phyloP scores from a whole-genome alignment of 192 early-diverging fungal genomes.

The Coemansia sp. region DNA sequence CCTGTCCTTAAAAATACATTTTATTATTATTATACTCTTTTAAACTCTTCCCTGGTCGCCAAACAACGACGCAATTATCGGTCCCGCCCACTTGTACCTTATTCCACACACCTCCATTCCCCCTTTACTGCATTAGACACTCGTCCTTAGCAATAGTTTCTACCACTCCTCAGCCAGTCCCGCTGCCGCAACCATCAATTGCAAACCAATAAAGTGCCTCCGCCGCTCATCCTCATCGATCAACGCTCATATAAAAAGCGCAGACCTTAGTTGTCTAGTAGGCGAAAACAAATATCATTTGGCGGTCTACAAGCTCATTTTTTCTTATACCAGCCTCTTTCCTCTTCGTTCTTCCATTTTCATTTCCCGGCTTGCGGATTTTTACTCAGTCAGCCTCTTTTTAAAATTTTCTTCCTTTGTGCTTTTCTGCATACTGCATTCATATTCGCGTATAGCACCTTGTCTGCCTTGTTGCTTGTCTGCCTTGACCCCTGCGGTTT shows the following conservation, averaged over 20 bases:
- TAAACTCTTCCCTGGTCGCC: neutral
- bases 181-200: conserved; percentile 5
- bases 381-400: conserved; percentile 1
- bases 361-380: conserved; percentile 10
- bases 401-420: conserved; percentile 7
- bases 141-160: conserved; percentile 9
- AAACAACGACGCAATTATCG: conserved; percentile 10
- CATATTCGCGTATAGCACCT: neutral
- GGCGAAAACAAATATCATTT: neutral
- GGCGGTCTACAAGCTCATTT: conserved; percentile 6
- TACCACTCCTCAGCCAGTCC: neutral
- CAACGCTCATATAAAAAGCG: conserved; percentile 4
- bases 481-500: neutral
- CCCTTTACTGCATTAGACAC: conserved; percentile 16
- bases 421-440: conserved; percentile 1
- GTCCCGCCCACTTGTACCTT: neutral
- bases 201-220: neutral
- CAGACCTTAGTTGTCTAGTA: neutral
- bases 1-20: conserved; percentile 8
- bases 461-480: neutral
- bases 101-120: neutral
- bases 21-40: conserved; percentile 20
- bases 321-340: neutral
- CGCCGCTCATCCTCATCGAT: neutral
- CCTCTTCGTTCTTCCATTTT: conserved; percentile 5